Evolutionary conservation across 345 rosid genomes (phyloP).

Genomic region (Corchorus olitorius): DNA sequence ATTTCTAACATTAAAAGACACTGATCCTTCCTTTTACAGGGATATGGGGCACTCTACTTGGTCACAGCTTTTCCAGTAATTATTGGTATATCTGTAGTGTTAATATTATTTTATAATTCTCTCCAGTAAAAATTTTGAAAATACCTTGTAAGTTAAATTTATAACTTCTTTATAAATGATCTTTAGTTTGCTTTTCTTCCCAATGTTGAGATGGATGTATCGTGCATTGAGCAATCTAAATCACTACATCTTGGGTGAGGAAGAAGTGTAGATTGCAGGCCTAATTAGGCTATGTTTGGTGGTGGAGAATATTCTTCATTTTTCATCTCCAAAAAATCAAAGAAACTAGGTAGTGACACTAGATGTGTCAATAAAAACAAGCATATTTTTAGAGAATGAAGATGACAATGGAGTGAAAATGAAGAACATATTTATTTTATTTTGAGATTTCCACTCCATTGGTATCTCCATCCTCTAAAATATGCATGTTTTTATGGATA

Average conservation of each 20-base stretch:
- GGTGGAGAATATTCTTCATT: no score
- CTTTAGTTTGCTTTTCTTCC: background rate
- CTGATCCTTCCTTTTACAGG: constrained; percentile 56
- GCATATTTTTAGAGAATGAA: no score
- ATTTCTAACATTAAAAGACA: background rate
- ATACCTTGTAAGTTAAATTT: background rate
- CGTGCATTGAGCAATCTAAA: background rate
- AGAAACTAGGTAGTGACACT: no score
- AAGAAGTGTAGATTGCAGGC: background rate
- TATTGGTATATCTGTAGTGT: constrained; percentile 83
- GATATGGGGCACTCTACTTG: constrained; percentile 90
- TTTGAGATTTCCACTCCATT: no score
- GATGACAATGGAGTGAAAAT: no score
- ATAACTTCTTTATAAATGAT: constrained; percentile 1
- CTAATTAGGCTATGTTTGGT: no score
- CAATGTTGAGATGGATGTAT: background rate
- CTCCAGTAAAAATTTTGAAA: constrained; percentile 58
- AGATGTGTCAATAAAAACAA: no score
- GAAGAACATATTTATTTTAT: no score
- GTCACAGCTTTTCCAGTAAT: constrained; percentile 89
- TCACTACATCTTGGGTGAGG: background rate
- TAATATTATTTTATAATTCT: constrained; percentile 88
- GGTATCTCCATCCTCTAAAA: no score
- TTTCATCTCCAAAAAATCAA: no score
- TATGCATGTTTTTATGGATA: no score